These are phyloP conservation scores for Melanopsichium pennsylvanicum DNA, from an alignment of 1,284 basidiomycete genomes.

Conservation along the genomic window DNA sequence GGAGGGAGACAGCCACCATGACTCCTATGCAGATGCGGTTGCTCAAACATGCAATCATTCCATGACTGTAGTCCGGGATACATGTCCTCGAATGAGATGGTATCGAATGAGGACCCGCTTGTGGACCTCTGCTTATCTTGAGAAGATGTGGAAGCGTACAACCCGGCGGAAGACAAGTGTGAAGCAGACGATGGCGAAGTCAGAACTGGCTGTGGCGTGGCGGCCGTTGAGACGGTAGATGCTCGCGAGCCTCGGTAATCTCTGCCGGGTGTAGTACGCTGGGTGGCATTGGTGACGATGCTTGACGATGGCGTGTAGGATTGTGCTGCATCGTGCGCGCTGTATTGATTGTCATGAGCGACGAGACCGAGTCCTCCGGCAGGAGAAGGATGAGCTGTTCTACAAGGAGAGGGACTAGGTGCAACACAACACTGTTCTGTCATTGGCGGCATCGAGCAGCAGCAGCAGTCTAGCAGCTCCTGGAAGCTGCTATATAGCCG, in stretches of 20 bases:
- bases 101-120: conserved; percentile 1
- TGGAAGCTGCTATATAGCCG: conserved; percentile 45
- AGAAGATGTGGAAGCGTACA: conserved; percentile 1
- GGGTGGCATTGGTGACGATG: conserved; percentile 22
- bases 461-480: conserved; percentile 46
- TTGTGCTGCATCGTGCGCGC: neutral
- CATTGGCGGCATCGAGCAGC: conserved; percentile 37
- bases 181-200: conserved; percentile 11
- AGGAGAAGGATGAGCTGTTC: conserved; percentile 1
- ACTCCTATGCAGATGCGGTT: conserved; percentile 37
- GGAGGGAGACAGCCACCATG: conserved; percentile 43
- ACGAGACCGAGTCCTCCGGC: conserved; percentile 4
- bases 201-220: conserved; percentile 20
- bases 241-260: conserved; percentile 12
- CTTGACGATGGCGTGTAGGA: conserved; percentile 31
- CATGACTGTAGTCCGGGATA: conserved; percentile 28
- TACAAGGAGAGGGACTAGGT: conserved; percentile 10
- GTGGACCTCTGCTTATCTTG: conserved; percentile 9
- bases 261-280: conserved; percentile 12
- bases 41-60: conserved; percentile 32
- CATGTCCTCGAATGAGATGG: conserved; percentile 21
- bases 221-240: conserved; percentile 19
- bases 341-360: conserved; percentile 2
- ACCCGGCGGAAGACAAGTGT: conserved; percentile 8
- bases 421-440: conserved; percentile 38